Evolutionary conservation across 2,329 filamentous ascomycete species (phyloP).

Genomic region (Colletotrichum gloeosporioides): DNA sequence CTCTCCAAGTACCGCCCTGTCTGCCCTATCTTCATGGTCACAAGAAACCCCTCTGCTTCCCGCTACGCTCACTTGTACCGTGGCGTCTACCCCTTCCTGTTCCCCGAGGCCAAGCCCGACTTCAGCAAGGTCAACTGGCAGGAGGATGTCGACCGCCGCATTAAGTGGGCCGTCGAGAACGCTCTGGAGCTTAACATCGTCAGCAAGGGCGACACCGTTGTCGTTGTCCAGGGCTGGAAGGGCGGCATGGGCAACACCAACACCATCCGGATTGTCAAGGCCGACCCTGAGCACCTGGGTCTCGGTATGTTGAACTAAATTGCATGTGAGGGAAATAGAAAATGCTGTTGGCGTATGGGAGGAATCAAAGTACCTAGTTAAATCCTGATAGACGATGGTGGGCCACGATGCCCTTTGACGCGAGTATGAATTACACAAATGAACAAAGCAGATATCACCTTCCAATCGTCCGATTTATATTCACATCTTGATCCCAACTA

Average conservation of each 20-base stretch:
- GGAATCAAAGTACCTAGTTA: slow-evolving; percentile 18
- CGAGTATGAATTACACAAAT: slow-evolving; percentile 19
- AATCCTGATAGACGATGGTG: slow-evolving; percentile 20
- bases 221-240: slow-evolving; percentile 91
- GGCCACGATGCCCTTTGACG: slow-evolving; percentile 5
- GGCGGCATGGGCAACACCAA: slow-evolving; percentile 93
- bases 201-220: slow-evolving; percentile 73
- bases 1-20: slow-evolving; percentile 98
- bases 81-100: slow-evolving; percentile 97
- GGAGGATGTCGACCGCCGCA: slow-evolving; percentile 95
- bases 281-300: slow-evolving; percentile 63
- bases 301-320: slow-evolving; percentile 47
- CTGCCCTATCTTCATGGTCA: slow-evolving; percentile 99
- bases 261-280: slow-evolving; percentile 72
- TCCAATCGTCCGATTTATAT: background rate
- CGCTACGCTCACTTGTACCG: slow-evolving; percentile 96
- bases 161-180: slow-evolving; percentile 94
- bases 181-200: slow-evolving; percentile 84
- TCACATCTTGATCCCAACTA: background rate
- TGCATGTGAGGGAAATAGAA: background rate
- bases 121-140: slow-evolving; percentile 95
- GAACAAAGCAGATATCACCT: slow-evolving; percentile 2
- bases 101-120: slow-evolving; percentile 92
- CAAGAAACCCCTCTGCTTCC: slow-evolving; percentile 81
- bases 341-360: slow-evolving; percentile 11